Evolutionary conservation across 345 rosid species (phyloP).

Genomic region (Gossypium turneri): DNA sequence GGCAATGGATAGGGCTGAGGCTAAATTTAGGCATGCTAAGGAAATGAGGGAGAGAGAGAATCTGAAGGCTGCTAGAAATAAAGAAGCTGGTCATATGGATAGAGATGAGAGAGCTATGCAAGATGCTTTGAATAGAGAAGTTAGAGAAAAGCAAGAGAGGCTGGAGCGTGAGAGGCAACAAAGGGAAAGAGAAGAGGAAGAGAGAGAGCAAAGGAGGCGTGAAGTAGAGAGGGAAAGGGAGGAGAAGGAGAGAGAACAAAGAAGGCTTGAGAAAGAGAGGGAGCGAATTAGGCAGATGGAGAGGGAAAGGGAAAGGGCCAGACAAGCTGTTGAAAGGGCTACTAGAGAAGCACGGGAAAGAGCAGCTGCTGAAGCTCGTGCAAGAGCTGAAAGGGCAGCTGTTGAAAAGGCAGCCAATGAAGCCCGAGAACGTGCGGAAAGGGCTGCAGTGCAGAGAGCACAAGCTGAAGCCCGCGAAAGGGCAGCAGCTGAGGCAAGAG

Average conservation of each 20-base stretch:
- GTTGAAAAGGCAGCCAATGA: conserved; percentile 65
- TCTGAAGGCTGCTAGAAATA: conserved; percentile 60
- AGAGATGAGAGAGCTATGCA: conserved; percentile 36
- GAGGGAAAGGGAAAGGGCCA: conserved; percentile 66
- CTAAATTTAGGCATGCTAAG: conserved; percentile 79
- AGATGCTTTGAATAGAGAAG: conserved; percentile 44
- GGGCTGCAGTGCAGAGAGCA: conserved; percentile 90
- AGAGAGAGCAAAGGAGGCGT: conserved; percentile 54
- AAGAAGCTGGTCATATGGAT: conserved; percentile 52
- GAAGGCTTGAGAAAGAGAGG: conserved; percentile 57
- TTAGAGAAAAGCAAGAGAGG: conserved; percentile 33
- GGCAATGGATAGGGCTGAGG: conserved; percentile 98
- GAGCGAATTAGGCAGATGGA: conserved; percentile 30
- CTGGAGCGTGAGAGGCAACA: conserved; percentile 59
- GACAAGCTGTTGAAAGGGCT: conserved; percentile 96
- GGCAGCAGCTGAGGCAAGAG: conserved; percentile 81
- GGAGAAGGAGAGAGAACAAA: conserved; percentile 47
- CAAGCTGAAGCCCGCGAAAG: conserved; percentile 98
- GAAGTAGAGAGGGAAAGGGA: conserved; percentile 56
- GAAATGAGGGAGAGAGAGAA: conserved; percentile 82
- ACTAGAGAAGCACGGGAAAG: conserved; percentile 97
- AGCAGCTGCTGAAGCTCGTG: conserved; percentile 81
- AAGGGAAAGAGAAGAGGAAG: conserved; percentile 65
- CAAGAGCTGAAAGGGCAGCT: conserved; percentile 85
- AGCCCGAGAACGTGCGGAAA: conserved; percentile 87